phyloP scores from a whole-genome alignment of 805 yeast species.

The Nakazawaea laoshanensis region DNA sequence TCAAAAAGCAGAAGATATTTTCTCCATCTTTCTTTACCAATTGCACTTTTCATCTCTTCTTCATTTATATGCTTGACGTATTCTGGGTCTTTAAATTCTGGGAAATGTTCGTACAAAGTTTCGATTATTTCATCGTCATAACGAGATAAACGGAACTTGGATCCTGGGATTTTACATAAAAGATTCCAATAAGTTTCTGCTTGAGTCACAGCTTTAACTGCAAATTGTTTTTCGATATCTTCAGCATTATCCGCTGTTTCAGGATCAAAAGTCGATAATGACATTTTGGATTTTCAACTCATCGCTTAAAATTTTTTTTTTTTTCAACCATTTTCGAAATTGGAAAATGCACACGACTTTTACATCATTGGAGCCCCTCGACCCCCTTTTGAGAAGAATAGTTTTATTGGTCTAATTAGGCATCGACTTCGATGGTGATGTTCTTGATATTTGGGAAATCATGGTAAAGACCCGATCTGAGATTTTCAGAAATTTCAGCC shows the following conservation, averaged over 20 bases:
- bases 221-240: constrained; percentile 95
- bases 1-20: constrained; percentile 76
- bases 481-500: constrained; percentile 19
- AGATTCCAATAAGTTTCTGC: constrained; percentile 91
- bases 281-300: constrained; percentile 14
- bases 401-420: too few relatives aligned
- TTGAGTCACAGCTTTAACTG: constrained; percentile 94
- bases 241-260: constrained; percentile 92
- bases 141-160: constrained; percentile 64
- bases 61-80: constrained; percentile 56
- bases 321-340: constrained; percentile 4
- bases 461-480: constrained; percentile 21
- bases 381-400: too few relatives aligned
- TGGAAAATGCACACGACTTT: background rate
- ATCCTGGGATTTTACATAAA: constrained; percentile 67
- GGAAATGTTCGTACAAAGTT: constrained; percentile 61
- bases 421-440: constrained; percentile 23
- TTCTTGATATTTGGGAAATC: constrained; percentile 26
- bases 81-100: constrained; percentile 69
- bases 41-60: constrained; percentile 70
- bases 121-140: constrained; percentile 65
- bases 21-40: constrained; percentile 90
- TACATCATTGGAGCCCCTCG: too few relatives aligned
- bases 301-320: background rate
- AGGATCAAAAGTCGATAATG: constrained; percentile 50